These are phyloP conservation scores for Sphaerulina vaccinii DNA, from an alignment of 2,329 filamentous ascomycete genomes.

Conservation along the genomic window DNA sequence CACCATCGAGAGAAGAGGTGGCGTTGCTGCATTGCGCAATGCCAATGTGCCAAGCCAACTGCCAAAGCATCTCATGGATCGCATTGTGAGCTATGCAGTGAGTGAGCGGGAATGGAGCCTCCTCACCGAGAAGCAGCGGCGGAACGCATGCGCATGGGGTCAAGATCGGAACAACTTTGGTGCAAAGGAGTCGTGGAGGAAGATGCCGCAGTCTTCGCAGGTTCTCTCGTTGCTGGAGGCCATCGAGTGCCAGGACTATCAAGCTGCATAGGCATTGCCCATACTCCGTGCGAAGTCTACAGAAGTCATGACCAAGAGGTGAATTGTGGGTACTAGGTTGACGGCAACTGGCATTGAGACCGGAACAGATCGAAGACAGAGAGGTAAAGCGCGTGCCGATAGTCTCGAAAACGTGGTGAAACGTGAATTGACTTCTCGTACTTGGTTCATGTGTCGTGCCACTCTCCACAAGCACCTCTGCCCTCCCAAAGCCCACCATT, in stretches of 20 bases:
- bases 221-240: slow-evolving; percentile 42
- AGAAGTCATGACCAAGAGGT: too few species aligned
- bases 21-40: slow-evolving; percentile 29
- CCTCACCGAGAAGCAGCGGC: slow-evolving; percentile 37
- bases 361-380: too few species aligned
- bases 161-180: slow-evolving; percentile 35
- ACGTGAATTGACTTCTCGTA: too few species aligned
- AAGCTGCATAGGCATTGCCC: slow-evolving; percentile 15
- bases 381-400: too few species aligned
- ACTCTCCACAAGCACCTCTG: too few species aligned
- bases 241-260: slow-evolving; percentile 42
- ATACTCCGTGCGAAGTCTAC: too few species aligned
- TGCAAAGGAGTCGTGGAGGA: slow-evolving; percentile 33
- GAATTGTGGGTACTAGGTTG: too few species aligned
- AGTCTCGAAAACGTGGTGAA: too few species aligned
- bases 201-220: slow-evolving; percentile 39
- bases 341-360: too few species aligned
- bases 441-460: too few species aligned
- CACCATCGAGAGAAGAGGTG: slow-evolving; percentile 19
- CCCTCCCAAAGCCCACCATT: too few species aligned
- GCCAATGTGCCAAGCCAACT: slow-evolving; percentile 29
- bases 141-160: slow-evolving; percentile 37
- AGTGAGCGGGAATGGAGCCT: slow-evolving; percentile 26
- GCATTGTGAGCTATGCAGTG: slow-evolving; percentile 32
- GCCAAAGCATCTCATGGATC: slow-evolving; percentile 35